These are phyloP conservation scores for Fusarium sp. DNA, from an alignment of 2,329 filamentous ascomycete genomes.

Conservation along the genomic window DNA sequence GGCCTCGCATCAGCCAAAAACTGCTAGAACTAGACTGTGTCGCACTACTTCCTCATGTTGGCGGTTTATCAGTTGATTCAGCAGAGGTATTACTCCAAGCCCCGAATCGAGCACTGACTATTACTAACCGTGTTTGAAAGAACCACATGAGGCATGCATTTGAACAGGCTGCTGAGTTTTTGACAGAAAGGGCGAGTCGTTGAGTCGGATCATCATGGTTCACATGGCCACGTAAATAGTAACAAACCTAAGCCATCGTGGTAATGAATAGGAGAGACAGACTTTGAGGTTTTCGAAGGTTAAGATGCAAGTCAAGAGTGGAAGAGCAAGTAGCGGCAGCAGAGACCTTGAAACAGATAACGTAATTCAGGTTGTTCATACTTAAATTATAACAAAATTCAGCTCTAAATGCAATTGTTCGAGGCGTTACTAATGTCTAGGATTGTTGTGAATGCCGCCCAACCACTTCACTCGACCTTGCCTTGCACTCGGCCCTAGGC, in stretches of 20 bases:
- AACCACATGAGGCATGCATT: background rate
- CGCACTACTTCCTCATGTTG: background rate
- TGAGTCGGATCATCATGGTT: background rate
- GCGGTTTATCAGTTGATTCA: background rate
- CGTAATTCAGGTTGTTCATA: no score
- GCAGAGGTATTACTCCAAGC: background rate
- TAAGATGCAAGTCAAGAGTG: no score
- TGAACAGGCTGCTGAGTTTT: background rate
- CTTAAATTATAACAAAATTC: background rate
- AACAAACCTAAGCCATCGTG: no score
- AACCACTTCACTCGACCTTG: background rate
- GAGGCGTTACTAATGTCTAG: background rate
- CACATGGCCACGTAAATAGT: no score
- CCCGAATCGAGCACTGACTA: no score
- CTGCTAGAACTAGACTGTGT: background rate
- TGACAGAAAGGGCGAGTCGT: background rate
- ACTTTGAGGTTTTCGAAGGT: no score
- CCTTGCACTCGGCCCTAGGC: background rate
- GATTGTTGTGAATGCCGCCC: background rate
- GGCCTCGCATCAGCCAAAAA: background rate
- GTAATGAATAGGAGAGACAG: no score
- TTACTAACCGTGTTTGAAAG: background rate
- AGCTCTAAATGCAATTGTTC: background rate
- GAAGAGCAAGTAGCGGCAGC: no score
- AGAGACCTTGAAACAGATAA: no score